Evolutionary conservation across 179 eudicot species (phyloP), one percentile per base, ranked within the genome.

Genomic region (Patellifolia procumbens): DNA sequence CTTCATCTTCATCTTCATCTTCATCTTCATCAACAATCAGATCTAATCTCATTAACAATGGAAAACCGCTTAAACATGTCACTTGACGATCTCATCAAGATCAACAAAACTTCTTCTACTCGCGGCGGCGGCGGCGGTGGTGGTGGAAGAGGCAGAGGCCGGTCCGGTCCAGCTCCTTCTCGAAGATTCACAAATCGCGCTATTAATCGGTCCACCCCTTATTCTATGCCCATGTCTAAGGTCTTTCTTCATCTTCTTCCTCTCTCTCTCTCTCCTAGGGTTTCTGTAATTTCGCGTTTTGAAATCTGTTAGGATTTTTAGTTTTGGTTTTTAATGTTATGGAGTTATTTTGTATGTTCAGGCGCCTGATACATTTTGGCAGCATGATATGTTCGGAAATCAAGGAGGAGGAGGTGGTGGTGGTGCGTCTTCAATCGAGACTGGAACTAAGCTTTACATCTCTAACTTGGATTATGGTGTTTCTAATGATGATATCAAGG

Each of bases 401-500:
- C 85, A 80, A 74, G 86, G 60, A 0, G 85, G 80, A 28, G 74
- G 77, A 8, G 82, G 39, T 2, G 79, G 37, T 0, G 87, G 74
- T 15, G n/a, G n/a, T n/a, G 83, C 78, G 58, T 81, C 87, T 17
- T 77, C 84, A 6, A 82, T 88, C 22, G 90, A 90, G 84, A 86
- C 93, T 7, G 93, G 94, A 22, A 88, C 91, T 6, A 90, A 90
- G 81, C 90, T 88, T 48, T 81, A 82, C 72, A 80, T 88, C 75
- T 88, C 91, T 20, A 90, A 90, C 70, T 74, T 90, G 85, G 94
- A 90, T 71, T 90, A 90, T 65, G 91, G 94, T 35, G 94, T 90
- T 45, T 85, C 94, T 68, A 83, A 82, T 59, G 90, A 90, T 28
- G 94, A 90, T 39, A 61, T 90, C 34, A 90, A 89, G 91, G 93